Evolutionary conservation across 345 rosid species (phyloP), one percentile per base, ranked within the genome.

Genomic region (Salix arbutifolia): DNA sequence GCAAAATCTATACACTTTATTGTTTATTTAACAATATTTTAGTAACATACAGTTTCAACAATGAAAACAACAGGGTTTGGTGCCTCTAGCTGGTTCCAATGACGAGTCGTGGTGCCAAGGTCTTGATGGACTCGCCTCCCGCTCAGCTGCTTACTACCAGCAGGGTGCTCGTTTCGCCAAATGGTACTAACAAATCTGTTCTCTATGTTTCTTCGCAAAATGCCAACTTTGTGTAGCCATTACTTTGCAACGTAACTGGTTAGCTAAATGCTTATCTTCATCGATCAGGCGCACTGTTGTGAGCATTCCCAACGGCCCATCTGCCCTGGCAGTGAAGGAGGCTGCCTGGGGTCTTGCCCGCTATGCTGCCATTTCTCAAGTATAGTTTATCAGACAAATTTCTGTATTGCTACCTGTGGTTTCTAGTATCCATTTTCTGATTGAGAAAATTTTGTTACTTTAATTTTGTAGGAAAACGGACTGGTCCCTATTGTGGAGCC

Each of bases 291-390:
- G 99, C 81, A 92, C 98, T 0, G 97, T 96, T 31, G 96, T 93
- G 88, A 96, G 99, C 96, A 96, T 96, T 80, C 99, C 99, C 74
- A 93, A 96, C 18, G 99, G 99, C 33, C 98, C 98, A 60, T 90
- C 97, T 74, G 94, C 97, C 71, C 75, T 96, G 70, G 99, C 98
- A 0, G 98, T 96, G 72, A 96, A 91, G 82, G 99, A 96, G 91
- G 98, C 99, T 8, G 97, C 99, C 75, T 93, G 99, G 99, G 99
- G 99, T 56, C 97, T 96, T 68, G 98, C 99, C 35, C 92, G 99
- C 69, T 93, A 96, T 72, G 99, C 97, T 65, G 91, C 97, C 79
- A 92, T 96, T 76, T 88, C 97, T 56, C 99, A 96, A 77, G 99
- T 91, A 81, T 66, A 81, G 72, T 38, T 28, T 6, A 70, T 4